phyloP scores from a whole-genome alignment of 2,329 filamentous ascomycete genomes.

The Penicillium vulpinum region DNA sequence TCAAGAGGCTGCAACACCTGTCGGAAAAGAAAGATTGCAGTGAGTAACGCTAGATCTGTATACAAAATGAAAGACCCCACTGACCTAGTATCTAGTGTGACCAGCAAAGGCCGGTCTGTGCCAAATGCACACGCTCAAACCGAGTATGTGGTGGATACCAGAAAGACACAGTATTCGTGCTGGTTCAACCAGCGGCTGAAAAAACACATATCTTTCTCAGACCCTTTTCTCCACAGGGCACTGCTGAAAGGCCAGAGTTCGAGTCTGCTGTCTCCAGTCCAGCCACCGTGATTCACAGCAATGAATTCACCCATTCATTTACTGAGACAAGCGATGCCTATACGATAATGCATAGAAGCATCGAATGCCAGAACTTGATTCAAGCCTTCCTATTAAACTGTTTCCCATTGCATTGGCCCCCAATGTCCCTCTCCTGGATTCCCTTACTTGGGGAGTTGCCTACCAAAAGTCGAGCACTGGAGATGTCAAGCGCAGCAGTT shows the following conservation, averaged over 20 bases:
- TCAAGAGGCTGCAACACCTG: conserved; percentile 16
- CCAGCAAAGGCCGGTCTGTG: conserved; percentile 29
- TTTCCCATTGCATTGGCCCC: background rate
- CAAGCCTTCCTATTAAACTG: background rate
- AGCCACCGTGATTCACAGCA: background rate
- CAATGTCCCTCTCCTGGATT: background rate
- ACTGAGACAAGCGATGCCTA: background rate
- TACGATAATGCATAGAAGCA: background rate
- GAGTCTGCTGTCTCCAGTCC: background rate
- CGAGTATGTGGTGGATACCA: conserved; percentile 34
- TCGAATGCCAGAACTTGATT: background rate
- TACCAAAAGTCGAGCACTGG: background rate
- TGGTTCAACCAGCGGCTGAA: conserved; percentile 22
- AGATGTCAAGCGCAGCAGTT: background rate
- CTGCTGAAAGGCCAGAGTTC: background rate
- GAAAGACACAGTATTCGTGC: conserved; percentile 29
- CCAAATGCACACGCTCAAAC: conserved; percentile 32
- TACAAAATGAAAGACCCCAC: background rate
- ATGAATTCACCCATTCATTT: background rate
- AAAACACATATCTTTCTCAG: conserved; percentile 3
- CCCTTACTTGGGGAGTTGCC: background rate
- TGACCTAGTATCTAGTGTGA: conserved; percentile 26
- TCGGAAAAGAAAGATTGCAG: conserved; percentile 10
- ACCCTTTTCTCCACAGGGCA: background rate
- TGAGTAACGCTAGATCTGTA: background rate